These are phyloP conservation scores for Ambispora gerdemannii DNA, from an alignment of 192 early-diverging fungal species.

Conservation along the genomic window DNA sequence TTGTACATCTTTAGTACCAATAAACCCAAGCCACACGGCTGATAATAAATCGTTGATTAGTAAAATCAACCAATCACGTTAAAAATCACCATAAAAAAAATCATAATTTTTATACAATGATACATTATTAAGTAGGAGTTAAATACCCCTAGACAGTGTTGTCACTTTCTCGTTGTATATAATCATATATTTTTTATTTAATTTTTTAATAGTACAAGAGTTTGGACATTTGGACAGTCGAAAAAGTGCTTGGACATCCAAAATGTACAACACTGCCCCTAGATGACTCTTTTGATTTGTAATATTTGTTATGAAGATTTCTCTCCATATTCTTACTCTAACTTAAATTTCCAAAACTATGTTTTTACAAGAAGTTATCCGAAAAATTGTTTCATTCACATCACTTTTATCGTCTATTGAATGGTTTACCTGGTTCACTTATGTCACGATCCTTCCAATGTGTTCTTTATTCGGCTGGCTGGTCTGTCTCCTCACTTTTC, in stretches of 20 bases:
- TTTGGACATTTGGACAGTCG: too few species aligned
- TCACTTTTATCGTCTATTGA: slow-evolving; percentile 11
- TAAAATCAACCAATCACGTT: slow-evolving; percentile 5
- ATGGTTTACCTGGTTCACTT: slow-evolving; percentile 20
- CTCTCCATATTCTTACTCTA: background rate
- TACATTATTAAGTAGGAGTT: slow-evolving; percentile 14
- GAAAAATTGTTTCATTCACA: slow-evolving; percentile 12
- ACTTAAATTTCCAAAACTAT: too few species aligned
- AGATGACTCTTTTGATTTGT: background rate
- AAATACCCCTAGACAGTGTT: slow-evolving; percentile 16
- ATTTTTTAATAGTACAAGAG: too few species aligned
- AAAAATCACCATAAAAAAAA: slow-evolving; percentile 16
- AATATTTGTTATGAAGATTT: background rate
- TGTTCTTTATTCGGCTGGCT: slow-evolving; percentile 14
- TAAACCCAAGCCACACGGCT: slow-evolving; percentile 1
- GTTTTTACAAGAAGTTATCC: slow-evolving; percentile 6
- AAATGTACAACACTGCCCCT: too few species aligned
- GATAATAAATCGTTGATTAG: slow-evolving; percentile 2
- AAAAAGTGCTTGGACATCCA: too few species aligned
- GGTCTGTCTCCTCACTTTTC: slow-evolving; percentile 4
- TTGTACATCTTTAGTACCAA: slow-evolving; percentile 7
- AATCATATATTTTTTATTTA: too few species aligned
- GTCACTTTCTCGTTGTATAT: too few species aligned
- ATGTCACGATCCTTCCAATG: slow-evolving; percentile 13
- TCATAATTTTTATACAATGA: slow-evolving; percentile 11